Evolutionary conservation across 164 flowering plant genomes (phyloP), one percentile per base, ranked within the genome.

Genomic region (Chimonanthus praecox): DNA sequence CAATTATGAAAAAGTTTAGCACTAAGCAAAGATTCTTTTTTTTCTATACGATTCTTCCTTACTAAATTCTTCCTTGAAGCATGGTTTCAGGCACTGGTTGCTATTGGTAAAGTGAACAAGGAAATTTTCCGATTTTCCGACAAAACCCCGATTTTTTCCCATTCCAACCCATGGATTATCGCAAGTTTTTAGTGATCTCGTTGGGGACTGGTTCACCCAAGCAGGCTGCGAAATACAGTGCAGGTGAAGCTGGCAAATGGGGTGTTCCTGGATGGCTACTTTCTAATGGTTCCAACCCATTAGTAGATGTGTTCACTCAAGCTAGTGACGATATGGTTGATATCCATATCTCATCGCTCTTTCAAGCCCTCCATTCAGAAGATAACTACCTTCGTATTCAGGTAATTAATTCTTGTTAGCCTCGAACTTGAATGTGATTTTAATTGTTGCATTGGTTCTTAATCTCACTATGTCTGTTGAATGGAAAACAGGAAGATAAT

Each of bases 241-340:
- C 85, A 2, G 47, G 58, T 5, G 20, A 4, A 1, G 85, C 82
- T n/a, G 65, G 85, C 21, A 80, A 77, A 6, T 84, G 87, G 87
- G 82, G 83, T 7, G 11, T 77, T 33, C 50, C 80, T 44, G 82
- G 80, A 13, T 84, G 84, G 84, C 47, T 78, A 33, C 44, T 63
- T 10, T 68, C 21, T 5, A 44, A 67, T 2, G 82, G 83, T 61
- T 71, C 78, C 2, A 54, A 69, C 47, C 84, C 86, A 45, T 68
- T 82, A 48, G 66, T 82, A 11, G 82, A 84, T 18, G 70, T 68
- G 18, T 82, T 80, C 60, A 76, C 73, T 61, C 80, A 77, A 21
- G 80, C 82, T 33, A 75, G 80, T 65, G 73, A 72, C 16, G 84
- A 82, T 62, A 78, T 82, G 83, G 80, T 76, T 18, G 84, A 81